Base-by-base conservation (phyloP, 2,329 filamentous ascomycete genomes). In the Fusarium cyanostomum region DNA sequence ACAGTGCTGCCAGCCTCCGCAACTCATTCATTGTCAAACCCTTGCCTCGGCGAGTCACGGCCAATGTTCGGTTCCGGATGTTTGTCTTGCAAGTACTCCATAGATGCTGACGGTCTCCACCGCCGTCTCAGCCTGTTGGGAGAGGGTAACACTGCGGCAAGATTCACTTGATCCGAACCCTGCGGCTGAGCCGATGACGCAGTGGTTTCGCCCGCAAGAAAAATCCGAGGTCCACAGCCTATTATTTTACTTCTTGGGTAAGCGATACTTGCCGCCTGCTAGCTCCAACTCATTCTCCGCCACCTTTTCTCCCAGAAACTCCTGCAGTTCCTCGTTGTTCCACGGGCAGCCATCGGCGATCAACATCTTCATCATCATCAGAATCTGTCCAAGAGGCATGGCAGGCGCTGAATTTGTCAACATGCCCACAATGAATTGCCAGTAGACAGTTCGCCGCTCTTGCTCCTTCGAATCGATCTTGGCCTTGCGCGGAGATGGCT, bases 281-380 rank as follows among this genome's bases (percentile, higher is more conserved):
- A 88, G 82, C 76, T 93, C 90, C 71, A 96, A 77, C 69, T 87
- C 86, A 27, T 88, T 89, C 37, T 85, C 86, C 7, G 81, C 80
- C n/a, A 94, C 89, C 86, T 96, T 94, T 58, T 90, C 87, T 8
- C 80, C 86, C 56, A 98, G 77, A 73, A 97, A 91, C 74, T 90
- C 91, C 70, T 88, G 86, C 61, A 98, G 78, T 78, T 98, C 94
- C 73, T 97, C 94, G 71, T 92, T 92, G 61, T 90, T 92, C 84
- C 92, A 97, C 1, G 92, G 87, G 73, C 97, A 97, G 2, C 93
- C 94, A 11, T 92, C 92, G 0, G 91, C 86, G 49, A 97, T 88
- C 56, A 94, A 85, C 84, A 98, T 94, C 78, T 92, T 92, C 83
- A 99, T 84, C 92, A 98, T 97, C 89, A 94, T 96, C 8, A 88